Evolutionary conservation across 352 stramenopile species (phyloP).

Genomic region (Globisporangium lucens): DNA sequence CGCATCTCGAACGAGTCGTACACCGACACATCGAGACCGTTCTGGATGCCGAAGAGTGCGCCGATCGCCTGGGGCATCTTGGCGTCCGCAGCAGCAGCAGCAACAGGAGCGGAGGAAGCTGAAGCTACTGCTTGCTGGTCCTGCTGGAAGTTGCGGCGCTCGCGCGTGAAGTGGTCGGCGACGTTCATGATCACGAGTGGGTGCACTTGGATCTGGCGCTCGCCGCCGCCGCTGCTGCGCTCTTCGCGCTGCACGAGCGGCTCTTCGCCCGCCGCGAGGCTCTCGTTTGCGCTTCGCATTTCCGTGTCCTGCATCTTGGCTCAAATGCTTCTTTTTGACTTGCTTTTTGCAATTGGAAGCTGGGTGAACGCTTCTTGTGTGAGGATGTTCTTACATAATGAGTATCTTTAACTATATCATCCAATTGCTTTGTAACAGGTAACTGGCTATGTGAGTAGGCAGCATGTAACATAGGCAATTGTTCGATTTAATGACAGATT

Average conservation of each 20-base stretch:
- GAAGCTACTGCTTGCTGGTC: slow-evolving; percentile 3
- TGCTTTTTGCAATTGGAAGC: background rate
- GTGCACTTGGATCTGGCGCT: slow-evolving; percentile 76
- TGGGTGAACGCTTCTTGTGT: background rate
- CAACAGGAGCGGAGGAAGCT: background rate
- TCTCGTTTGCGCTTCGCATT: slow-evolving; percentile 40
- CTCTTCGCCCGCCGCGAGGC: slow-evolving; percentile 21
- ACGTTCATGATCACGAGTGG: slow-evolving; percentile 93
- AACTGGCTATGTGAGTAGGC: background rate
- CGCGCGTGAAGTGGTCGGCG: slow-evolving; percentile 93
- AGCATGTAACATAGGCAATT: background rate
- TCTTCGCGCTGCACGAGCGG: slow-evolving; percentile 48
- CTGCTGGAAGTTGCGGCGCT: slow-evolving; percentile 57
- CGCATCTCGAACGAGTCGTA: slow-evolving; percentile 90
- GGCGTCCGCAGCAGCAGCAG: slow-evolving; percentile 27
- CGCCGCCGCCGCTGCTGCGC: slow-evolving; percentile 39
- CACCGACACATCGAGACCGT: slow-evolving; percentile 73
- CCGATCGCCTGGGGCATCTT: slow-evolving; percentile 70
- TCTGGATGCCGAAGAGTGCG: slow-evolving; percentile 92
- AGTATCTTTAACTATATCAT: background rate
- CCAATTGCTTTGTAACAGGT: background rate
- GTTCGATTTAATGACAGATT: background rate
- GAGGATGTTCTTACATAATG: background rate
- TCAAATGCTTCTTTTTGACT: background rate
- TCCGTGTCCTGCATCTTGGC: slow-evolving; percentile 50